Percentiles rank a stretch among this genome's conserved stretches.
phyloP scores from a whole-genome alignment of 2,329 filamentous ascomycete species.

The Fusarium veterinarium region DNA sequence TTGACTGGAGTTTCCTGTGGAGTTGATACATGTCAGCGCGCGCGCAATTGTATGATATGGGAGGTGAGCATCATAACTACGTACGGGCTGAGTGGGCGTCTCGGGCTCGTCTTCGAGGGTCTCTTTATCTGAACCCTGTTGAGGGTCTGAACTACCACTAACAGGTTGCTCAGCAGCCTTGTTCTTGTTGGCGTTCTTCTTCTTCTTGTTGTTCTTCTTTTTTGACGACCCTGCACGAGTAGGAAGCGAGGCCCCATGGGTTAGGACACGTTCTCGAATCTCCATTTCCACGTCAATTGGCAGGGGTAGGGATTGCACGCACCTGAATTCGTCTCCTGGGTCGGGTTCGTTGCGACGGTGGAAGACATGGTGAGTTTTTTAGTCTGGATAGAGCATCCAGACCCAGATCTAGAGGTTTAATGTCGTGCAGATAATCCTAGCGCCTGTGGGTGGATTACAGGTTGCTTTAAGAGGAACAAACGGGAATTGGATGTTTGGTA shows the following conservation, averaged over 20 bases:
- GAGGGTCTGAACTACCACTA: constrained; percentile 49
- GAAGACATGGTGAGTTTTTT: constrained; percentile 54
- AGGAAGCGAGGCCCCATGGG: constrained; percentile 38
- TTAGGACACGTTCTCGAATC: constrained; percentile 49
- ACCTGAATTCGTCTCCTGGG: constrained; percentile 53
- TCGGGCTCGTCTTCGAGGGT: constrained; percentile 60
- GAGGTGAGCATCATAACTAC: constrained; percentile 33
- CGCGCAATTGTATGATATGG: constrained; percentile 23
- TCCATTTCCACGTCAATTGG: constrained; percentile 37
- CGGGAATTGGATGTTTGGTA: constrained; percentile 24
- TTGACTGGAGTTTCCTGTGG: constrained; percentile 46
- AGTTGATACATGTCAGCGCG: constrained; percentile 40
- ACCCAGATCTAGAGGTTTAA: constrained; percentile 16
- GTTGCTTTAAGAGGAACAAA: constrained; percentile 27
- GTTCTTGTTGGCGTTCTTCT: constrained; percentile 64
- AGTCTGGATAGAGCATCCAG: constrained; percentile 39
- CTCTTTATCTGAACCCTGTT: constrained; percentile 54
- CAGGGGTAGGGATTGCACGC: constrained; percentile 44
- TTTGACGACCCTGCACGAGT: constrained; percentile 54
- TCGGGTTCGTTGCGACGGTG: constrained; percentile 50
- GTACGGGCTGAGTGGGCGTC: constrained; percentile 50
- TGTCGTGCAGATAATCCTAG: constrained; percentile 30
- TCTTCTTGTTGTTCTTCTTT: constrained; percentile 71
- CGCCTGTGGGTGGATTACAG: constrained; percentile 8
- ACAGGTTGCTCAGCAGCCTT: constrained; percentile 54